Evolutionary conservation across 2,329 filamentous ascomycete species (phyloP).

Genomic region (Bipolaris cookei): DNA sequence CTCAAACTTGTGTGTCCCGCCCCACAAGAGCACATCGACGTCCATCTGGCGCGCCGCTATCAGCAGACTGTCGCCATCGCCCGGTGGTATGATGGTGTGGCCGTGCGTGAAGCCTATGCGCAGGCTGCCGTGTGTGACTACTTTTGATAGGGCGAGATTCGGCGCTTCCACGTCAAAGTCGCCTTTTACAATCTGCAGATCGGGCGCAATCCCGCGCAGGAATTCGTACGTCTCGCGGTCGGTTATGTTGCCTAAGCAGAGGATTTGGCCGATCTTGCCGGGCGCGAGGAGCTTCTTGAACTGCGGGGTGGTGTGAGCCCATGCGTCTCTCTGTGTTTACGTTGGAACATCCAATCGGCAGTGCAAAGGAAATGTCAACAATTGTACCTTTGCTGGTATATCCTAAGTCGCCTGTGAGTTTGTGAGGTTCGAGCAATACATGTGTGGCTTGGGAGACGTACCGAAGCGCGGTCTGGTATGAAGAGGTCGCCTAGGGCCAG

Average conservation of each 20-base stretch:
- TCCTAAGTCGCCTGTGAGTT: constrained; percentile 50
- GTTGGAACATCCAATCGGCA: too few relatives aligned
- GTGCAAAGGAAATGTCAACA: neutral
- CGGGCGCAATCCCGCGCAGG: constrained; percentile 62
- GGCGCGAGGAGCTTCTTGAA: constrained; percentile 65
- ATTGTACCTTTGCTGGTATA: constrained; percentile 51
- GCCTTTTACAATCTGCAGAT: constrained; percentile 73
- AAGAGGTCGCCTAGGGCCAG: constrained; percentile 53
- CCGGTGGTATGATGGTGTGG: constrained; percentile 72
- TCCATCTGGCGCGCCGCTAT: constrained; percentile 75
- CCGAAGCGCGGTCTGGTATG: constrained; percentile 52
- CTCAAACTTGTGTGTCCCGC: constrained; percentile 72
- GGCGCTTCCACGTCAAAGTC: constrained; percentile 73
- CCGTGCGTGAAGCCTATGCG: constrained; percentile 75
- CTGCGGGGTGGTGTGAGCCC: constrained; percentile 26
- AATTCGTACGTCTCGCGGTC: constrained; percentile 64
- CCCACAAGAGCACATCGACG: constrained; percentile 72
- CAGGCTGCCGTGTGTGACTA: constrained; percentile 71
- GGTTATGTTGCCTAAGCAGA: constrained; percentile 65
- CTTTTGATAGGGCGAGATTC: constrained; percentile 69
- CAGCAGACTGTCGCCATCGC: constrained; percentile 69
- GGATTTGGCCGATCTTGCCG: constrained; percentile 64
- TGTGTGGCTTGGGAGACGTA: constrained; percentile 30
- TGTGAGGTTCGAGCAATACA: constrained; percentile 40
- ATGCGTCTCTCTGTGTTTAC: constrained; percentile 1